Evolutionary conservation across 371 early-diverging fungal species (phyloP).

Genomic region (Saksenaea vasiformis): DNA sequence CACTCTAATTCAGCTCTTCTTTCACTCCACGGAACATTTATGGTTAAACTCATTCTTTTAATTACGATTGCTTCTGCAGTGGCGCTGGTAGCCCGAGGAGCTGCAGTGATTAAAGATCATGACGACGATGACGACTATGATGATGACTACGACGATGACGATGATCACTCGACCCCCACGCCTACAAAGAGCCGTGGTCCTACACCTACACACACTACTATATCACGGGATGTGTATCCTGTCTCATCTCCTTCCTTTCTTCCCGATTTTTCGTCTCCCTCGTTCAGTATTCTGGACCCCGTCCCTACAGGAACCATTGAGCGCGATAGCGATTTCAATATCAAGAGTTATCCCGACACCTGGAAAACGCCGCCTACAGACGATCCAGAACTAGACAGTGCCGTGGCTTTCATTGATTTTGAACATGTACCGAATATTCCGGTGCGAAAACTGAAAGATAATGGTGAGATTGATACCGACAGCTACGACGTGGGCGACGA

Average conservation of each 20-base stretch:
- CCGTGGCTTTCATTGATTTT: constrained; percentile 44
- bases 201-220: constrained; percentile 1
- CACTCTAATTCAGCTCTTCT: neutral
- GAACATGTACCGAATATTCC: constrained; percentile 41
- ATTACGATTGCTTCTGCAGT: constrained; percentile 11
- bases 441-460: constrained; percentile 13
- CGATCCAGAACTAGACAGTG: constrained; percentile 36
- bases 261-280: constrained; percentile 11
- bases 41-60: neutral
- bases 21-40: neutral
- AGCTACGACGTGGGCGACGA: constrained; percentile 26
- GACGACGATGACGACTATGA: constrained; percentile 3
- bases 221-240: constrained; percentile 4
- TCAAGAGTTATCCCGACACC: constrained; percentile 19
- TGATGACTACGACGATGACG: constrained; percentile 2
- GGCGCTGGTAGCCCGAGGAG: constrained; percentile 18
- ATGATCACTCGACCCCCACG: neutral
- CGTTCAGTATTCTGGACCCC: neutral
- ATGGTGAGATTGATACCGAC: constrained; percentile 20
- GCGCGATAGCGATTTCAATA: constrained; percentile 10
- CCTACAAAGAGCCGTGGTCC: neutral
- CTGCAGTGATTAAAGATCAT: neutral
- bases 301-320: constrained; percentile 22
- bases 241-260: constrained; percentile 15
- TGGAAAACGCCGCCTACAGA: constrained; percentile 26